Percentiles rank a stretch among this genome's conserved stretches.
Evolutionary conservation across 2,329 filamentous ascomycete species (phyloP).

Genomic region (Arthrobotrys entomopaga): DNA sequence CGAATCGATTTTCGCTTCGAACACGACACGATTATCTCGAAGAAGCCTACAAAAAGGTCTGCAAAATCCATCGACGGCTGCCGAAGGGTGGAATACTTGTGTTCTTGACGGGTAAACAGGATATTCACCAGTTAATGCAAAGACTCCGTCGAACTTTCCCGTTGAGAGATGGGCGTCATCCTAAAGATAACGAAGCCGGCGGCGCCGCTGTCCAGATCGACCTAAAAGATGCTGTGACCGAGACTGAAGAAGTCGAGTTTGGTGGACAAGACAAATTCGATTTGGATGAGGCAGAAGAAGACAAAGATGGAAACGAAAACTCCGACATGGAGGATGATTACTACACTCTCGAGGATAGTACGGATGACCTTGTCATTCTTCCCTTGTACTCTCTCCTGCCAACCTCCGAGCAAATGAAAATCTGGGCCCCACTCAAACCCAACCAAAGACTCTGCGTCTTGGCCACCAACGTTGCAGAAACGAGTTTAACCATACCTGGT

Average conservation of each 20-base stretch:
- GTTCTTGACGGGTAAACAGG: constrained; percentile 92
- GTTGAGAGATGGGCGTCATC: constrained; percentile 57
- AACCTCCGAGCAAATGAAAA: constrained; percentile 86
- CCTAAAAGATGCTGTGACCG: constrained; percentile 77
- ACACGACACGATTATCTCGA: constrained; percentile 90
- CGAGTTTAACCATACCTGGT: constrained; percentile 93
- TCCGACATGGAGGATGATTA: constrained; percentile 65
- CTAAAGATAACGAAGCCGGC: constrained; percentile 57
- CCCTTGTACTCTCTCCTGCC: constrained; percentile 93
- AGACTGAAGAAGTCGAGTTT: constrained; percentile 87
- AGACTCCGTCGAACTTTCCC: constrained; percentile 73
- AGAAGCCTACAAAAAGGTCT: constrained; percentile 87
- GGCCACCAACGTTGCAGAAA: constrained; percentile 96
- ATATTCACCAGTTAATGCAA: constrained; percentile 86
- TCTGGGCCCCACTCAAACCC: constrained; percentile 86
- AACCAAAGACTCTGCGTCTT: constrained; percentile 86
- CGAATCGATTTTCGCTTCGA: constrained; percentile 83
- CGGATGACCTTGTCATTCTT: constrained; percentile 74
- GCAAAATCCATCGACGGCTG: constrained; percentile 85
- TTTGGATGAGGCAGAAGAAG: constrained; percentile 70
- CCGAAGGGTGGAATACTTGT: constrained; percentile 89
- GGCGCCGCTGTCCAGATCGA: constrained; percentile 73
- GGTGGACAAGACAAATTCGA: constrained; percentile 71
- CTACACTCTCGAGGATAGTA: constrained; percentile 72
- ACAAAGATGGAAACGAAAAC: constrained; percentile 71